Percentiles rank a stretch among this genome's conserved stretches.
These are phyloP conservation scores for Epicoccum nigrum DNA, from an alignment of 2,329 filamentous ascomycete genomes.

Conservation along the genomic window DNA sequence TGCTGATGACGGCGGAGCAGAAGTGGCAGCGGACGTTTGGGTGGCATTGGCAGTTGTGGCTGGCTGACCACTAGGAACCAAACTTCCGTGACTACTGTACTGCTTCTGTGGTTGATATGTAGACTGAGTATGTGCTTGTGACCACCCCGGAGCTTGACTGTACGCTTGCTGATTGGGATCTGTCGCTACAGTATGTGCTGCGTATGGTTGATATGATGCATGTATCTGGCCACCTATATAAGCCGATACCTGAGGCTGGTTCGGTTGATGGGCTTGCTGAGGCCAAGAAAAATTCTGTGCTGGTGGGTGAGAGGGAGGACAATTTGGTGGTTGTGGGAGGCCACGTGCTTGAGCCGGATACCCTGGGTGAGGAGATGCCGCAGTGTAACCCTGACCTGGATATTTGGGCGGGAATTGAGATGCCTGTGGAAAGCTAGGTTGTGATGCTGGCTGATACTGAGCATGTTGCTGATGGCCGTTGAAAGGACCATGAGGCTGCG, in stretches of 20 bases:
- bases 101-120: slow-evolving; percentile 24
- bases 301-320: slow-evolving; percentile 30
- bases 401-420: slow-evolving; percentile 29
- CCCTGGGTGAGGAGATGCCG: slow-evolving; percentile 24
- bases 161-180: slow-evolving; percentile 34
- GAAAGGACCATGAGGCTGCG: slow-evolving; percentile 41
- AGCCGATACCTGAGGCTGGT: slow-evolving; percentile 28
- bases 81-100: slow-evolving; percentile 23
- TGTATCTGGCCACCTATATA: slow-evolving; percentile 33
- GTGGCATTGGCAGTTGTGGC: slow-evolving; percentile 35
- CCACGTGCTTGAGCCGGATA: slow-evolving; percentile 36
- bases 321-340: slow-evolving; percentile 26
- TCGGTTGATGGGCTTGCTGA: slow-evolving; percentile 30
- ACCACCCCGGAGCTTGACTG: slow-evolving; percentile 33
- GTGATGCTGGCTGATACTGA: slow-evolving; percentile 34
- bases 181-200: slow-evolving; percentile 23
- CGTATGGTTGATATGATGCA: slow-evolving; percentile 29
- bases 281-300: slow-evolving; percentile 36
- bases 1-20: slow-evolving; percentile 17
- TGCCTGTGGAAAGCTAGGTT: slow-evolving; percentile 36
- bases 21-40: slow-evolving; percentile 34
- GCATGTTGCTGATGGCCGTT: slow-evolving; percentile 31
- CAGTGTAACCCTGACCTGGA: slow-evolving; percentile 31
- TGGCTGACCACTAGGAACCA: slow-evolving; percentile 12
- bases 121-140: slow-evolving; percentile 22